phyloP scores from a whole-genome alignment of 2,329 filamentous ascomycete genomes.

The Sporothrix mexicana region DNA sequence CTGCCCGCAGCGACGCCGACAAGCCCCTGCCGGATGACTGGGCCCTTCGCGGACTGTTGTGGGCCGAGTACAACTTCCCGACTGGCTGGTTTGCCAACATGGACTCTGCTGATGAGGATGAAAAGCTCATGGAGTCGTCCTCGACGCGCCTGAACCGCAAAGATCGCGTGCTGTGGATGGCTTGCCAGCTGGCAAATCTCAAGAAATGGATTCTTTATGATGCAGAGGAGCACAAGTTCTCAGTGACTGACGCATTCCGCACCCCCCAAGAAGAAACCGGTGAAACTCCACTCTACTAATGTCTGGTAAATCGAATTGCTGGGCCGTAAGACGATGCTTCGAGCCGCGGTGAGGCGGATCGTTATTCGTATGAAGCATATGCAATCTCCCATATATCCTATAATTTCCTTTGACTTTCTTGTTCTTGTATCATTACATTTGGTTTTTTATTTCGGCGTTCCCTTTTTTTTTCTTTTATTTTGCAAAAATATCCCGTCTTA shows the following conservation, averaged over 20 bases:
- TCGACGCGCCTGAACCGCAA: constrained; percentile 64
- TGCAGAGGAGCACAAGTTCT: constrained; percentile 47
- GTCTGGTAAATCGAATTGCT: no score
- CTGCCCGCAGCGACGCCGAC: constrained; percentile 45
- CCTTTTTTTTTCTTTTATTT: no score
- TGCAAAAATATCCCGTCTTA: no score
- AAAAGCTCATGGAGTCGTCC: constrained; percentile 66
- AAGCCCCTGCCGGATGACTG: constrained; percentile 73
- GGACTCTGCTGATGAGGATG: constrained; percentile 68
- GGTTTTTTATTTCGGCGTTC: background rate
- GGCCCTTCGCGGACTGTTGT: constrained; percentile 67
- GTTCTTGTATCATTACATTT: background rate
- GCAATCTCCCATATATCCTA: background rate
- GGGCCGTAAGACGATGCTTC: no score
- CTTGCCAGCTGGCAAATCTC: constrained; percentile 52
- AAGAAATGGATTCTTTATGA: constrained; percentile 57
- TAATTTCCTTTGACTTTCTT: background rate
- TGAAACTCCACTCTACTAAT: no score
- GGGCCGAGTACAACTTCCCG: constrained; percentile 64
- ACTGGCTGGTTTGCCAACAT: constrained; percentile 60
- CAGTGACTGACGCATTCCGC: constrained; percentile 40
- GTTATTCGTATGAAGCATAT: no score
- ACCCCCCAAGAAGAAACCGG: background rate
- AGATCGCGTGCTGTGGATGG: constrained; percentile 65
- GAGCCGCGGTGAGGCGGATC: no score